Conservation (phyloP, 1,139 yeast species). For the Candida albicans region DNA sequence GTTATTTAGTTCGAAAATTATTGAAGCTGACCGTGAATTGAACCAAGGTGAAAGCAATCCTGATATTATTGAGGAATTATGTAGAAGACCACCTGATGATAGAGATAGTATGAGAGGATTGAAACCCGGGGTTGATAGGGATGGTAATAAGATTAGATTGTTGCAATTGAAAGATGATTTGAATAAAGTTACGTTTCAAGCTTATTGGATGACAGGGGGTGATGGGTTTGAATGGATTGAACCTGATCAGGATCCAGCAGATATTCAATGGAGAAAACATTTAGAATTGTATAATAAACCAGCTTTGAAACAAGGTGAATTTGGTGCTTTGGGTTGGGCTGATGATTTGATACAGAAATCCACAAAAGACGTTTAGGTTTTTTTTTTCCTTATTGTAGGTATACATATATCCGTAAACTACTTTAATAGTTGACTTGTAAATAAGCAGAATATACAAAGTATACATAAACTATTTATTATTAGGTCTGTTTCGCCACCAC, state of each 20-base stretch:
- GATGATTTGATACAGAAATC: conserved; percentile 31
- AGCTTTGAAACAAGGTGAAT: conserved; percentile 16
- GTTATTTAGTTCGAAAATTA: conserved; percentile 62
- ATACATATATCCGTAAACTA: background rate
- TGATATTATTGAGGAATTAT: conserved; percentile 40
- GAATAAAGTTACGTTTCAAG: conserved; percentile 61
- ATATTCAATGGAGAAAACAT: conserved; percentile 52
- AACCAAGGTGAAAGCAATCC: conserved; percentile 40
- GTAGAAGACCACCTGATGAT: conserved; percentile 29
- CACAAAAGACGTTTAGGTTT: conserved; percentile 2
- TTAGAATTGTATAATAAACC: conserved; percentile 26
- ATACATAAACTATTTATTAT: background rate
- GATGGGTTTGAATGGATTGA: conserved; percentile 79
- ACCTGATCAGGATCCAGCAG: conserved; percentile 81
- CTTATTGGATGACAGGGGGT: conserved; percentile 77
- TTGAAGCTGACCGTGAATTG: conserved; percentile 61
- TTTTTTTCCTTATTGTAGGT: background rate
- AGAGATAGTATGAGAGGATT: conserved; percentile 21
- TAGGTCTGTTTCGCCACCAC: background rate
- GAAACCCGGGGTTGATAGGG: conserved; percentile 35
- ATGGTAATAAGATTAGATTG: conserved; percentile 42
- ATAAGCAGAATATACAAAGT: too few relatives aligned
- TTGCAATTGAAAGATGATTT: conserved; percentile 43
- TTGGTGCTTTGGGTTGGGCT: conserved; percentile 35
- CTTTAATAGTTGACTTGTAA: background rate